phyloP scores from a whole-genome alignment of 805 yeast genomes.

The Candida chauliodis region DNA sequence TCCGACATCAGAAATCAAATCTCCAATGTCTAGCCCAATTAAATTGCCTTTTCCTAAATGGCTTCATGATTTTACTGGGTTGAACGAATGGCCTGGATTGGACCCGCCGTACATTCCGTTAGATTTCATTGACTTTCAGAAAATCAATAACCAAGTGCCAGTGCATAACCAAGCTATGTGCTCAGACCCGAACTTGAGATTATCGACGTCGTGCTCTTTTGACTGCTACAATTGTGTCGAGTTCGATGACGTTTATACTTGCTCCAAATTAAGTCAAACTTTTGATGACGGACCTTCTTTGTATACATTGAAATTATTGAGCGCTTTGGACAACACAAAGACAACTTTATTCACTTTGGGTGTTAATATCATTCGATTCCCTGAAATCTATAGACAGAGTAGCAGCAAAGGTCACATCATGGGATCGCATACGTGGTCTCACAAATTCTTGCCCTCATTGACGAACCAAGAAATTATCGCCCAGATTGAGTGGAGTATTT shows the following conservation, averaged over 20 bases:
- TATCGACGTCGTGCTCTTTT: conserved; percentile 57
- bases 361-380: conserved; percentile 69
- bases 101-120: conserved; percentile 87
- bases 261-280: conserved; percentile 75
- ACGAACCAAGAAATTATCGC: conserved; percentile 81
- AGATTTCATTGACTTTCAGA: conserved; percentile 58
- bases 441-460: conserved; percentile 74
- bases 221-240: conserved; percentile 81
- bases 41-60: conserved; percentile 67
- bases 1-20: background rate
- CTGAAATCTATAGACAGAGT: conserved; percentile 63
- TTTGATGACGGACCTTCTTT: conserved; percentile 95
- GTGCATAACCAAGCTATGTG: conserved; percentile 60
- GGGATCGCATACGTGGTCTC: conserved; percentile 93
- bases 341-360: conserved; percentile 88
- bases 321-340: conserved; percentile 42
- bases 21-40: conserved; percentile 8
- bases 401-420: conserved; percentile 67
- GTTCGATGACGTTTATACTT: conserved; percentile 71
- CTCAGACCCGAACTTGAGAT: conserved; percentile 18
- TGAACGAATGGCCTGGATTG: conserved; percentile 77
- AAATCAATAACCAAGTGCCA: conserved; percentile 33
- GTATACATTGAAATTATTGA: conserved; percentile 58
- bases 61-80: conserved; percentile 72
- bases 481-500: conserved; percentile 89